Evolutionary conservation across 2,329 filamentous ascomycete genomes (phyloP), one percentile per base, ranked within the genome.

Genomic region (Alternaria arbusti): DNA sequence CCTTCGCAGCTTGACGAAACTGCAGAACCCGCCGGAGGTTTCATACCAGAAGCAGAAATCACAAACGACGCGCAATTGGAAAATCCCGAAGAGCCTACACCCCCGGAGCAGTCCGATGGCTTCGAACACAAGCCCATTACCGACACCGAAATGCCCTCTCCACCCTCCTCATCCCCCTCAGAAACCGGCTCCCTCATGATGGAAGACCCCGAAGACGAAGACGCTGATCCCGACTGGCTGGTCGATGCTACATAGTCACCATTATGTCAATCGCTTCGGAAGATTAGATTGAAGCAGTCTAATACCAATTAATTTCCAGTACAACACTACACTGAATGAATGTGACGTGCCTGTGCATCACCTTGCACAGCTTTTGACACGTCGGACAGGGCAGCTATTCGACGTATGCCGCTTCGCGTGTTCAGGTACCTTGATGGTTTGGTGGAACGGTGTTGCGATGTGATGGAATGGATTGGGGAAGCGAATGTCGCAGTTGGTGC

Each of bases 141-240:
- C 40, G 65, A 59, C 23, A 30, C 22, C 4, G 17, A 47, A 5
- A 54, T 58, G 59, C 55, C 57, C 20, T 63, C 59, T 2, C 50
- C 55, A 13, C 57, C 54, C 22, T 15, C 55, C 3, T 70, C 74
- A 7, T 74, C 72, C 5, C 69, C 68, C 17, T 77, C 74, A 45
- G 84, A 87, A 40, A 55, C 60, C 0, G 84, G 82, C 0, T 88
- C 86, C 6, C 72, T 89, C 50, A 77, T 87, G 8, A 87, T 87
- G 2, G 85, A 90, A 69, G 88, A 90, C 69, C 88, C 88, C 0
- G 88, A 90, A 30, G 88, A 90, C 68, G 87, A 89, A 54, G 88
- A 90, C 73, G 87, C 87, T 3, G 87, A 90, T 66, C 88, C 88
- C 4, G 87, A 90, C 46, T 90, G 88, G 88, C 74, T 90, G 46